Base-by-base conservation (phyloP, 306 rosid species). In the Cicer bijugum region DNA sequence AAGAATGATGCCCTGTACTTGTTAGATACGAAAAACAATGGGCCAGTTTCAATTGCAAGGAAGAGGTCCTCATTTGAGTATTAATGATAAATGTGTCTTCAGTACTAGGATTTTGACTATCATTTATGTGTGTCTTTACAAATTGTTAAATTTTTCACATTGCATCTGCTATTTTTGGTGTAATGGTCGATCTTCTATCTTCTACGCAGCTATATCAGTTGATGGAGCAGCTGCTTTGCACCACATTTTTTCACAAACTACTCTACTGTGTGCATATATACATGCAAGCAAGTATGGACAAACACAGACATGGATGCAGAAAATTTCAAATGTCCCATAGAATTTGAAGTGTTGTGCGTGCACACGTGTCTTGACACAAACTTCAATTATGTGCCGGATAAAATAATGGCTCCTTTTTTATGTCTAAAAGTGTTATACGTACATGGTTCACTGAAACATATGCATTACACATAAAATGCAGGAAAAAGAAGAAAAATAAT, bases 1-100 rank as follows among this genome's bases (percentile, higher is more conserved):
- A 63, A 62, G 11, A 52, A 59, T 15, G 48, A 17, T 67, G 51
- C 60, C 62, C 71, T 74, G 16, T 66, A 73, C n/a, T 48, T 7
- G 53, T 68, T 48, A 48, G 4, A 48, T 14, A 33, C 9, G 6
- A 17, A 39, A 39, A 56, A 44, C 0, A 12, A 35, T 8, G 15
- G 48, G 38, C 19, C 23, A 17, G 38, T 48, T 59, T 45, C 47
- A 23, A 60, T 40, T 48, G 47, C 56, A 69, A 61, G 12, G 20
- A 20, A 57, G 15, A 23, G 39, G 57, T 28, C 35, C 23, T 15
- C 23, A 51, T 15, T 51, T 51, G 57, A 51, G 5, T 51, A 51
- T 51, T 51, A 51, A 51, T 51, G 57, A 51, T 15, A 51, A 51
- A 51, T 15, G 19, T 14, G 23, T 51, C 57, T 51, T 15, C 23